Evolutionary conservation across 768 basidiomycete genomes (phyloP), one percentile per base, ranked within the genome.

Genomic region (Tephrocybe sp.): DNA sequence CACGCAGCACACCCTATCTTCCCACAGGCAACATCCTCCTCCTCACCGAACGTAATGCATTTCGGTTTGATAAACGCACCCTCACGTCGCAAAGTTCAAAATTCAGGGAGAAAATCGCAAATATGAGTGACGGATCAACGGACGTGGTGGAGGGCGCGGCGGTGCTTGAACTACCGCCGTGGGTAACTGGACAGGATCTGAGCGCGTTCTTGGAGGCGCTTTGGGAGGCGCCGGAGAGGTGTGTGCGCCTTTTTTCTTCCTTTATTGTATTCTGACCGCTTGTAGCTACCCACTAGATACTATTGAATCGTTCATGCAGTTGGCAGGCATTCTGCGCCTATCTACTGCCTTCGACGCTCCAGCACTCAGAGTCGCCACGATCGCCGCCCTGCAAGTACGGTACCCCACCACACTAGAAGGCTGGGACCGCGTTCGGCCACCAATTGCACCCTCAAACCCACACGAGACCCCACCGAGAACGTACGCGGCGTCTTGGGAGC

Each of bases 1-100:
- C 59, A 1, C 58, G 46, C 4, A 48, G 48, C 23, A 11, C 1
- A 0, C 50, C 51, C 12, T 59, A 55, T 51, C 45, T 47, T 12
- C 24, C 53, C 3, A 48, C 55, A 17, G 60, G 60, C 10, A 62
- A 62, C 54, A 52, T 59, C 10, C 28, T 59, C 3, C 54, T 62
- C 3, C 32, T 55, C 41, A 38, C 54, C 1, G 24, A 52, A 23
- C 20, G 43, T 12, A 26, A 20, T 2, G 60, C 45, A 1, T 62
- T 57, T 45, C 57, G 57, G 40, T 47, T 42, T 10, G 32, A 55
- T 15, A 53, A 48, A 20, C 51, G 36, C 43, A 36, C 34, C 1
- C 47, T 62, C 4, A 49, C 17, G 5, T n/a, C 43, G 12, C 45
- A 51, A 10, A 50, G 48, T 1, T 7, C n/a, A 1, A 21, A 28